A percentile compares a stretch with the other conserved stretches of the same genome.
Conservation (phyloP, 768 basidiomycete genomes). For the Russula griseocarnosa region DNA sequence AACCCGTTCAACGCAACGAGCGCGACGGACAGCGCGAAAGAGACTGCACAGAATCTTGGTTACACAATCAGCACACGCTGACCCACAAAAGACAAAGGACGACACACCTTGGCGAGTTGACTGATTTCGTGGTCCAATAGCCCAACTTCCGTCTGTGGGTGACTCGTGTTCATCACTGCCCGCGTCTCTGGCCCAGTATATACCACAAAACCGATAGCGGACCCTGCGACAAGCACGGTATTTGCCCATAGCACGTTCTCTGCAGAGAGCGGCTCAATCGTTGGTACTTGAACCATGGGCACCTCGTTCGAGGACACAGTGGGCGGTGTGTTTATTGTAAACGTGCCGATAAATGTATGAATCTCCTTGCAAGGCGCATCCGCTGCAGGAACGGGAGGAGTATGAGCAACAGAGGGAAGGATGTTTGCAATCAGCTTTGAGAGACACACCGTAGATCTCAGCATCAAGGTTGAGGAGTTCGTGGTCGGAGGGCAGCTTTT, state of each 20-base stretch:
- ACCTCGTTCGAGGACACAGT: slow-evolving; percentile 36
- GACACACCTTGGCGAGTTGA: slow-evolving; percentile 79
- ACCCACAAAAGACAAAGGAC: neutral
- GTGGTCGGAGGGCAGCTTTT: slow-evolving; percentile 61
- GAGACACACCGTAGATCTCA: slow-evolving; percentile 75
- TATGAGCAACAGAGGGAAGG: slow-evolving; percentile 7
- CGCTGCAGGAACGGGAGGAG: slow-evolving; percentile 46
- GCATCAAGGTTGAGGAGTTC: slow-evolving; percentile 65
- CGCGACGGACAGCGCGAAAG: slow-evolving; percentile 84
- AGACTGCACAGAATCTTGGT: slow-evolving; percentile 86
- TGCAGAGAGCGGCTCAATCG: slow-evolving; percentile 81
- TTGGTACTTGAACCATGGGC: slow-evolving; percentile 40
- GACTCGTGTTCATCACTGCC: slow-evolving; percentile 98
- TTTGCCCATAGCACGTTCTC: slow-evolving; percentile 98
- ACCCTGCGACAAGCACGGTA: slow-evolving; percentile 93
- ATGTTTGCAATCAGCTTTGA: neutral
- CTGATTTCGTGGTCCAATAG: slow-evolving; percentile 93
- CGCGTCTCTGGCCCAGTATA: slow-evolving; percentile 91
- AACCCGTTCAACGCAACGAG: slow-evolving; percentile 97
- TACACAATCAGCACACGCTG: neutral
- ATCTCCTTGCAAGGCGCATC: slow-evolving; percentile 97
- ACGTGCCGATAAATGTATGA: slow-evolving; percentile 89
- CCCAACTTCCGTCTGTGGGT: slow-evolving; percentile 92
- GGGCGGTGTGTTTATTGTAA: slow-evolving; percentile 63
- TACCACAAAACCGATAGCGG: slow-evolving; percentile 86